Evolutionary conservation across 352 stramenopile genomes (phyloP).

Genomic region (Phytophthora hibernalis): DNA sequence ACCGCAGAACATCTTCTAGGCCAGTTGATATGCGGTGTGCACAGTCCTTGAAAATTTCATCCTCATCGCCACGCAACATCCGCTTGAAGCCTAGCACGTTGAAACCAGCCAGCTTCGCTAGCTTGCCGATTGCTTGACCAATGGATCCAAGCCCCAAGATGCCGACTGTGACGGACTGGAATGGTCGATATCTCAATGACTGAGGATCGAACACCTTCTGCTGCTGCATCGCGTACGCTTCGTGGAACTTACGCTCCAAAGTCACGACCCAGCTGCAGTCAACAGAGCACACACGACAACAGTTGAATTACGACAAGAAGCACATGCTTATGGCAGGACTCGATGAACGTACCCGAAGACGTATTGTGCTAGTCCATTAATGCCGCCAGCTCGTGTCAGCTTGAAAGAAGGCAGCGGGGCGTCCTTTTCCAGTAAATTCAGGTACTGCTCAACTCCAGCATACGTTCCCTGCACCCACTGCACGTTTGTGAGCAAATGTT

Average conservation of each 20-base stretch:
- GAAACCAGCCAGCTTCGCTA: conserved; percentile 62
- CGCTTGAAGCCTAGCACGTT: conserved; percentile 78
- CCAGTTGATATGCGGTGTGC: conserved; percentile 55
- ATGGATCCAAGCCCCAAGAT: conserved; percentile 66
- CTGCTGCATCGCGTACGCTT: conserved; percentile 49
- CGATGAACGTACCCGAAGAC: conserved; percentile 51
- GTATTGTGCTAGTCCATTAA: conserved; percentile 75
- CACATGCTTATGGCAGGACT: neutral
- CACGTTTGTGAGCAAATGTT: conserved; percentile 49
- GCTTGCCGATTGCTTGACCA: conserved; percentile 62
- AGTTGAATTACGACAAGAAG: neutral
- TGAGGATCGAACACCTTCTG: conserved; percentile 46
- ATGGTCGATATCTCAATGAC: conserved; percentile 56
- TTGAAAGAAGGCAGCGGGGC: conserved; percentile 36
- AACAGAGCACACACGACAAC: neutral
- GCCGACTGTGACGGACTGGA: conserved; percentile 55
- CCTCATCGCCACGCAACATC: conserved; percentile 34
- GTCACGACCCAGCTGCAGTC: conserved; percentile 58
- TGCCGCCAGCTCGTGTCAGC: conserved; percentile 64
- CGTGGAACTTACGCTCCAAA: conserved; percentile 69
- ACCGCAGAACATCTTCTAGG: conserved; percentile 49
- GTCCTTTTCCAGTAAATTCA: conserved; percentile 30
- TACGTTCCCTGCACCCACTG: conserved; percentile 74
- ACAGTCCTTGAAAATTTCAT: conserved; percentile 20
- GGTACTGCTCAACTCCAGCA: conserved; percentile 64